Percentiles rank a stretch among this genome's conserved stretches.
Evolutionary conservation across 345 rosid genomes (phyloP).

Genomic region (rapeseed (Brassica napus)): DNA sequence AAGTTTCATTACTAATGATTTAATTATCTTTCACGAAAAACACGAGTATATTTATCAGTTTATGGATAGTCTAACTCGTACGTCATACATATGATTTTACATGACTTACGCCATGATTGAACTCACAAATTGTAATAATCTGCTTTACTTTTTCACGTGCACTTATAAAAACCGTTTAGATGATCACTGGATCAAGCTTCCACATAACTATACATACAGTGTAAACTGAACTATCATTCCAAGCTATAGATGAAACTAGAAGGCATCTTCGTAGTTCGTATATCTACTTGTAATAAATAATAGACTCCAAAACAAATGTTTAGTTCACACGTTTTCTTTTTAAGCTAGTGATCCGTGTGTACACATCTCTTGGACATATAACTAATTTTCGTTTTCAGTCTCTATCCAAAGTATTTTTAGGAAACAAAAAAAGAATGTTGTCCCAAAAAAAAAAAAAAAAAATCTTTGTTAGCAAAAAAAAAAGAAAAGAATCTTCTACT

Average conservation of each 20-base stretch:
- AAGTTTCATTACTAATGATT: not conserved
- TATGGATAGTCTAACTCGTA: no score
- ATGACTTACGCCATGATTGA: no score
- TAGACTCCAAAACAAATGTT: not conserved
- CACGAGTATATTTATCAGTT: no score
- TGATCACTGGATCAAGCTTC: not conserved
- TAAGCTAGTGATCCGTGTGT: not conserved
- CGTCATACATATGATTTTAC: no score
- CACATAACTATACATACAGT: not conserved
- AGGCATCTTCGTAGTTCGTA: not conserved
- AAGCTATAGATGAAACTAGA: not conserved
- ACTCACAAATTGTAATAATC: no score
- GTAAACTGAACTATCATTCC: not conserved
- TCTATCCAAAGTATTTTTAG: conserved; percentile 18
- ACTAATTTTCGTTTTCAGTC: not conserved
- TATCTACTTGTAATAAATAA: not conserved
- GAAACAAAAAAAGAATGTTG: not conserved
- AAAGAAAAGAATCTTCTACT: not conserved
- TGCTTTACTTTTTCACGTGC: no score
- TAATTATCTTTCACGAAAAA: no score
- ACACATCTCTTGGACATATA: not conserved
- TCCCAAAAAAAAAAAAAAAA: not conserved
- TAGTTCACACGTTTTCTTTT: not conserved
- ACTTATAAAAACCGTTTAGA: not conserved
- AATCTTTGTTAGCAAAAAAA: no score